These are phyloP conservation scores for Fraxinus velutina DNA, from an alignment of 305 asterid species.

Conservation along the genomic window DNA sequence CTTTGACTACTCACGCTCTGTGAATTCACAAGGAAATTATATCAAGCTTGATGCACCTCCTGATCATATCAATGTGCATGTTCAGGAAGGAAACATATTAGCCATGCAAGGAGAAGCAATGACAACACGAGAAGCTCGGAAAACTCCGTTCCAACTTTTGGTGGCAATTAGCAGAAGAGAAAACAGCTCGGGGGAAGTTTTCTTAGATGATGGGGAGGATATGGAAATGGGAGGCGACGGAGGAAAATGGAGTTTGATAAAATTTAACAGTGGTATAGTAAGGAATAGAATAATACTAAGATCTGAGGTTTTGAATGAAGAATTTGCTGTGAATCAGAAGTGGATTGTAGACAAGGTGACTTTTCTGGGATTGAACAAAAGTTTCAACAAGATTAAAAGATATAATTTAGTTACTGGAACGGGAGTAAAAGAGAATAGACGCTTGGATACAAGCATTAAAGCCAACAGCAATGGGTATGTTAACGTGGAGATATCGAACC, in stretches of 20 bases:
- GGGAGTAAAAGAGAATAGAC: conserved; percentile 11
- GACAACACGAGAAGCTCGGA: conserved; percentile 63
- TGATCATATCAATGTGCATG: conserved; percentile 61
- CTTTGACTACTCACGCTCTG: conserved; percentile 44
- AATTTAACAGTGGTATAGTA: conserved; percentile 28
- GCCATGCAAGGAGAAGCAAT: conserved; percentile 69
- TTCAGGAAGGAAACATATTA: conserved; percentile 55
- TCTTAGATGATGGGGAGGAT: conserved; percentile 59
- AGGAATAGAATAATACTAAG: conserved; percentile 33
- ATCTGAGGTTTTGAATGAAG: conserved; percentile 47
- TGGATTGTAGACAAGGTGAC: conserved; percentile 48
- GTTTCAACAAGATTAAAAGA: conserved; percentile 16
- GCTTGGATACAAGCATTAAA: neutral
- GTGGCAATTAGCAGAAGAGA: conserved; percentile 36
- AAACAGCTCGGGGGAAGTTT: conserved; percentile 49
- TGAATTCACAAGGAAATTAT: conserved; percentile 38
- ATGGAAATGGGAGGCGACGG: conserved; percentile 42
- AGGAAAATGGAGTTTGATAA: conserved; percentile 46
- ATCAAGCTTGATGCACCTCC: conserved; percentile 59
- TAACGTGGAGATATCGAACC: conserved; percentile 33
- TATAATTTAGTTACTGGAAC: conserved; percentile 22
- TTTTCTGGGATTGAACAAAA: conserved; percentile 40
- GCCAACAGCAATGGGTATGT: conserved; percentile 28
- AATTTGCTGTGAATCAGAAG: conserved; percentile 48
- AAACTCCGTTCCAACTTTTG: conserved; percentile 52